Conservation (phyloP, 495 filamentous ascomycete genomes). For the Margaritispora aquatica region DNA sequence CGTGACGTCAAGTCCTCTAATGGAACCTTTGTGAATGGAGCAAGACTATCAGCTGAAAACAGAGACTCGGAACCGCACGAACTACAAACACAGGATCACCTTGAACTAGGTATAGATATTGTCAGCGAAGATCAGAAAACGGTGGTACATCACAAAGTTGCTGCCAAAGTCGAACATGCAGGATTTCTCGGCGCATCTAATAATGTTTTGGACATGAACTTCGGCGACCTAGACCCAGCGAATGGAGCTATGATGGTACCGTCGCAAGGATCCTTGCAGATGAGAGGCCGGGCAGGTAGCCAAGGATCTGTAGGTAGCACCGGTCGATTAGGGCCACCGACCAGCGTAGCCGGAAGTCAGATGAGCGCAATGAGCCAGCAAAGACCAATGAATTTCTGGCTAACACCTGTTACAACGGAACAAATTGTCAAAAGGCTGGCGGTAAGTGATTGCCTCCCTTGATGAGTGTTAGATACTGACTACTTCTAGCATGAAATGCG, state of each 20-base stretch:
- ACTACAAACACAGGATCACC: slow-evolving; percentile 75
- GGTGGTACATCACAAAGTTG: slow-evolving; percentile 96
- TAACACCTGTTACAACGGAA: slow-evolving; percentile 84
- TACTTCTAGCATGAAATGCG: slow-evolving; percentile 73
- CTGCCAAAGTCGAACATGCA: slow-evolving; percentile 91
- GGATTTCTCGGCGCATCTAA: slow-evolving; percentile 62
- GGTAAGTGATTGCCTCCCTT: slow-evolving; percentile 45
- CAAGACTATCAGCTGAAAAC: slow-evolving; percentile 83
- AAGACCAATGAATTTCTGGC: slow-evolving; percentile 71
- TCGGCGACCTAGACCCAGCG: slow-evolving; percentile 77
- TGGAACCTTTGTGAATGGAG: slow-evolving; percentile 95
- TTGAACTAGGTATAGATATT: slow-evolving; percentile 96
- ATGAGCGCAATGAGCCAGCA: slow-evolving; percentile 52
- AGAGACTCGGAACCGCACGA: slow-evolving; percentile 93
- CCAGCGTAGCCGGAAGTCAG: slow-evolving; percentile 44
- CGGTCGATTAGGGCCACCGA: slow-evolving; percentile 38
- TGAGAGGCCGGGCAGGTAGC: slow-evolving; percentile 67
- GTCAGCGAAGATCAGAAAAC: slow-evolving; percentile 98
- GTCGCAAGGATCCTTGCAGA: slow-evolving; percentile 35
- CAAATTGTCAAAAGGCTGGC: slow-evolving; percentile 91
- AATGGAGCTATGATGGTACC: slow-evolving; percentile 61
- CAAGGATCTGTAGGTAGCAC: slow-evolving; percentile 61
- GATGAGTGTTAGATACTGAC: neutral
- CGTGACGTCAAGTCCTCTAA: slow-evolving; percentile 97
- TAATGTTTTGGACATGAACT: slow-evolving; percentile 79